Evolutionary conservation across 805 yeast genomes (phyloP).

Genomic region (Ogataea zsoltii): DNA sequence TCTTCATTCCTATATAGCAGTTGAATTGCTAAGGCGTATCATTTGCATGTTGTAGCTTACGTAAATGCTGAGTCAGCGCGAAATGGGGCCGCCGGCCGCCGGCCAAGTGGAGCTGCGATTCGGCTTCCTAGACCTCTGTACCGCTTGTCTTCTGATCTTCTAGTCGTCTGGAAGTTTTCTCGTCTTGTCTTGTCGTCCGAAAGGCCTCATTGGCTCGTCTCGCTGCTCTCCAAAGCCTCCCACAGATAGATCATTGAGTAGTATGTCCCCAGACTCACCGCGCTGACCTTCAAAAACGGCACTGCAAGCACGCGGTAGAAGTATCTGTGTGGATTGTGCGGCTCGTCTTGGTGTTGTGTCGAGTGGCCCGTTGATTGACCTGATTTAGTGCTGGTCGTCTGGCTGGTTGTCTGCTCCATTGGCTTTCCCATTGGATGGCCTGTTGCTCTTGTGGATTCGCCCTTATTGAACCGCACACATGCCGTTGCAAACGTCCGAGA

Average conservation of each 20-base stretch:
- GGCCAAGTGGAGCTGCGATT: no score
- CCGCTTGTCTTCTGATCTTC: no score
- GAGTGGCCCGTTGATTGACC: not conserved
- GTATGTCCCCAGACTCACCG: constrained; percentile 46
- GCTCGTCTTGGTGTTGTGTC: constrained; percentile 14
- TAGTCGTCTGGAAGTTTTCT: no score
- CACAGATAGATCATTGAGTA: constrained; percentile 46
- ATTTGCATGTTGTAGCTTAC: no score
- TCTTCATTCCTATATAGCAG: constrained; percentile 6
- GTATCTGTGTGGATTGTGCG: constrained; percentile 31
- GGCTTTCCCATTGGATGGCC: not conserved
- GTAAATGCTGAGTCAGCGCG: no score
- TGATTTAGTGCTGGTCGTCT: not conserved
- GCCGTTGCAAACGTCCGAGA: not conserved
- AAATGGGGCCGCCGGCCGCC: no score
- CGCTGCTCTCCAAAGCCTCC: constrained; percentile 40
- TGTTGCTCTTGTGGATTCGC: not conserved
- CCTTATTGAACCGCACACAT: not conserved
- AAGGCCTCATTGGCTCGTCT: no score
- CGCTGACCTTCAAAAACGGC: constrained; percentile 48
- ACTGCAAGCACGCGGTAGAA: constrained; percentile 49
- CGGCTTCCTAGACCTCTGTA: no score
- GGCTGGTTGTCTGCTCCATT: not conserved
- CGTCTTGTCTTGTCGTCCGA: no score
- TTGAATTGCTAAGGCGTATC: constrained; percentile 12